Evolutionary conservation across 768 basidiomycete genomes (phyloP).

Genomic region (Kwoniella sp.): DNA sequence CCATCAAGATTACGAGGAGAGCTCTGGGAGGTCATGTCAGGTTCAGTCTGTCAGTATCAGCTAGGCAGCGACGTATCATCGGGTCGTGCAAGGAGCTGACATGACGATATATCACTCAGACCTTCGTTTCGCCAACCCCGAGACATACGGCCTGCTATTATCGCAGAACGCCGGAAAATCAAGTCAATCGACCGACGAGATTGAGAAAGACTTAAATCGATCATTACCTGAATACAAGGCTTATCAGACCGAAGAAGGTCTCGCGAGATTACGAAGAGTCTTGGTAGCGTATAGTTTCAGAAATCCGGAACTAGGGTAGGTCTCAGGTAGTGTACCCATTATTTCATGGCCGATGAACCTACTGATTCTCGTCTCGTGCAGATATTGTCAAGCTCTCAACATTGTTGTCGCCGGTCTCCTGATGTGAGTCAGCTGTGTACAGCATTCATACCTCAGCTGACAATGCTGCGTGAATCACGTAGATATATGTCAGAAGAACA

Average conservation of each 20-base stretch:
- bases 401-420: constrained; percentile 73
- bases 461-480: background rate
- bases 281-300: constrained; percentile 93
- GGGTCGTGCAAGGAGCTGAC: background rate
- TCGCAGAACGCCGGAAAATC: constrained; percentile 74
- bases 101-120: constrained; percentile 43
- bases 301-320: constrained; percentile 65
- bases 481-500: constrained; percentile 99
- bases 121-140: constrained; percentile 82
- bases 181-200: constrained; percentile 91
- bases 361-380: constrained; percentile 56
- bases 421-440: constrained; percentile 42
- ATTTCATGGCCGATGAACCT: background rate
- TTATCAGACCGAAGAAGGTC: constrained; percentile 87
- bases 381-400: constrained; percentile 99
- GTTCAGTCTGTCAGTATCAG: constrained; percentile 67
- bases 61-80: no score
- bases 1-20: constrained; percentile 93
- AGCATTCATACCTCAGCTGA: background rate
- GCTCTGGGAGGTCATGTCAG: constrained; percentile 96
- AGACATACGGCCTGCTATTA: constrained; percentile 74
- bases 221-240: constrained; percentile 96
- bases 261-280: constrained; percentile 79
- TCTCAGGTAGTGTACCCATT: background rate
- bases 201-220: constrained; percentile 95